Evolutionary conservation across 2,329 filamentous ascomycete genomes (phyloP).

Genomic region (Sporothrix variecibatus): DNA sequence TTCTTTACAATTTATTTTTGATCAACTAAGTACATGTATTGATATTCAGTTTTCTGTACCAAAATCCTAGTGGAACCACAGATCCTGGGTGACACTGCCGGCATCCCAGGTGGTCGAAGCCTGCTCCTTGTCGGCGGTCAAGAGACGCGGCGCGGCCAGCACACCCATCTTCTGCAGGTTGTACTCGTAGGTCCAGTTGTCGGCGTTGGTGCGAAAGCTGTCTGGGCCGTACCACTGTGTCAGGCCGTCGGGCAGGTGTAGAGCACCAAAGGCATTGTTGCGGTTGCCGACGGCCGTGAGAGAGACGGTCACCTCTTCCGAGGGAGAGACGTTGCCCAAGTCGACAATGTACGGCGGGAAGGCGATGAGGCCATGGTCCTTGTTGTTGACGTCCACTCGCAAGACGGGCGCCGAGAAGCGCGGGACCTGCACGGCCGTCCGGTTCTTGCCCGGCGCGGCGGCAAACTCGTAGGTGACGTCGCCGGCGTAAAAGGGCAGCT

Average conservation of each 20-base stretch:
- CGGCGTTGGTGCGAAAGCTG: conserved; percentile 5
- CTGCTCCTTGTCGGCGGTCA: not conserved
- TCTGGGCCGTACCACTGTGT: not conserved
- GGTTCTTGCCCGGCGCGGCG: not conserved
- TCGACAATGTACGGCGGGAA: not conserved
- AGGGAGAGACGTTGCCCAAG: not conserved
- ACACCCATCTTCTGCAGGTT: not conserved
- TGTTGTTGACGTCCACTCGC: not conserved
- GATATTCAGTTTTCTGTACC: not conserved
- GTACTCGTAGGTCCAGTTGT: conserved; percentile 11
- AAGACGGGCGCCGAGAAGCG: not conserved
- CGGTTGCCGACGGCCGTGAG: conserved; percentile 5
- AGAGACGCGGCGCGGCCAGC: not conserved
- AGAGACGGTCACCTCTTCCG: not conserved
- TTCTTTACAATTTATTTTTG: not conserved
- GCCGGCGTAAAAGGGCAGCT: conserved; percentile 5
- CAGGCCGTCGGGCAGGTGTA: conserved; percentile 4
- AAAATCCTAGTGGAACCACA: not conserved
- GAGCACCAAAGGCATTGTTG: not conserved
- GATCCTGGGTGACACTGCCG: not conserved
- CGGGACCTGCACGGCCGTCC: not conserved
- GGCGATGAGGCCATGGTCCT: not conserved
- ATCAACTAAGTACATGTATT: not conserved
- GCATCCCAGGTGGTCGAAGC: conserved; percentile 1
- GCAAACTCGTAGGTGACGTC: not conserved